Conservation (phyloP, 495 filamentous ascomycete species). For the Penicillium desertorum region DNA sequence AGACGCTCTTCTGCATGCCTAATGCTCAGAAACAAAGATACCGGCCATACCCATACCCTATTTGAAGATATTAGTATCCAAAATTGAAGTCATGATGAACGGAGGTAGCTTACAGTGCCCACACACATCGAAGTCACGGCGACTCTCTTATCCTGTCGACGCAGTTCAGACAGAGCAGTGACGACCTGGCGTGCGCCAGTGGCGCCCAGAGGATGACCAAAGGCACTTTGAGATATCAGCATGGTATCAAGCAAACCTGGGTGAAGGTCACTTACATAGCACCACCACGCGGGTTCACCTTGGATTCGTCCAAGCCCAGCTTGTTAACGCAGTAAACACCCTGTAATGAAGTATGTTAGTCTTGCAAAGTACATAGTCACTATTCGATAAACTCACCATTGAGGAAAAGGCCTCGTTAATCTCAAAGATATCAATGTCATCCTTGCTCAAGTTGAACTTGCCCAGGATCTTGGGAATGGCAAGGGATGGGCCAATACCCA, state of each 20-base stretch:
- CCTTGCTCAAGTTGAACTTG: conserved; percentile 72
- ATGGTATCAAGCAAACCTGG: neutral
- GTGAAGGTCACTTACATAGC: conserved; percentile 51
- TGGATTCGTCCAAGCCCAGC: conserved; percentile 72
- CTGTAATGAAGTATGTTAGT: conserved; percentile 22
- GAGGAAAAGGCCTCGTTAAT: conserved; percentile 96
- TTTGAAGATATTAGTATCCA: conserved; percentile 13
- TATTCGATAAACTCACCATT: conserved; percentile 59
- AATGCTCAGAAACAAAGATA: conserved; percentile 55
- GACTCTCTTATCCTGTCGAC: conserved; percentile 75
- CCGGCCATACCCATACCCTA: conserved; percentile 58
- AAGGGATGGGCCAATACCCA: conserved; percentile 92
- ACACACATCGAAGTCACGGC: conserved; percentile 86
- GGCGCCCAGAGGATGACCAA: conserved; percentile 78
- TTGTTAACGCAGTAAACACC: conserved; percentile 82
- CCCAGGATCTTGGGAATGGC: conserved; percentile 90
- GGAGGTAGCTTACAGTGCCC: conserved; percentile 57
- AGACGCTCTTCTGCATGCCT: conserved; percentile 1
- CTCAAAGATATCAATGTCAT: conserved; percentile 87
- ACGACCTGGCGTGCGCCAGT: conserved; percentile 81
- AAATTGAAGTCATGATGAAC: neutral
- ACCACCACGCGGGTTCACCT: conserved; percentile 88
- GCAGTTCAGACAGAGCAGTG: conserved; percentile 76
- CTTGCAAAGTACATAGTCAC: neutral
- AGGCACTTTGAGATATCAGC: conserved; percentile 46